phyloP scores from a whole-genome alignment of 2,329 filamentous ascomycete species.

The Fusarium acutatum region DNA sequence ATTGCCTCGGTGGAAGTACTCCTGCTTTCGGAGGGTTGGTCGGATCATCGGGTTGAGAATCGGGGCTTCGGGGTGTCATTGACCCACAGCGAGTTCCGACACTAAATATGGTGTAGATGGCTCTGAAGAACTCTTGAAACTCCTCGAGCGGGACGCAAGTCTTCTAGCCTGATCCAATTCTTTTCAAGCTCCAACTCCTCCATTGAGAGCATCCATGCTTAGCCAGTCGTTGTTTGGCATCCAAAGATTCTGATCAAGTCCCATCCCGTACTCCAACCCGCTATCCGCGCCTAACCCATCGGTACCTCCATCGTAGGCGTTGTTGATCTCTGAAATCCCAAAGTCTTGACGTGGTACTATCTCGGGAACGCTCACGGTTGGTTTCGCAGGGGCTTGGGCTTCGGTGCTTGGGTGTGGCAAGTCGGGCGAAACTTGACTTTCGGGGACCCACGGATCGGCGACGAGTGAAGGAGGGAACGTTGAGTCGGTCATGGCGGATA shows the following conservation, averaged over 20 bases:
- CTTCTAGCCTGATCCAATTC: not conserved
- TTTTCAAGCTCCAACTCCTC: constrained; percentile 42
- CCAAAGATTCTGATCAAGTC: constrained; percentile 51
- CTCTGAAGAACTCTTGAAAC: constrained; percentile 9
- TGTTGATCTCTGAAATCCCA: constrained; percentile 56
- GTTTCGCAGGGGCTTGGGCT: constrained; percentile 19
- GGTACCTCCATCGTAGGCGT: constrained; percentile 59
- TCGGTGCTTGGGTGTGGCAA: constrained; percentile 32
- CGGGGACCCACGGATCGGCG: constrained; percentile 42
- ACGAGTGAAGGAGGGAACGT: constrained; percentile 45
- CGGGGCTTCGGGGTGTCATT: not conserved
- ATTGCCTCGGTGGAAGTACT: not conserved
- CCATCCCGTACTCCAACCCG: constrained; percentile 54
- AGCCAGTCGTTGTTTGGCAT: constrained; percentile 46
- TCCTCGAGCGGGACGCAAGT: not conserved
- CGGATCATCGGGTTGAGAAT: not conserved
- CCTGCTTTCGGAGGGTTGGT: not conserved
- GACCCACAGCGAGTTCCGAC: not conserved
- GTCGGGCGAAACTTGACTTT: constrained; percentile 41
- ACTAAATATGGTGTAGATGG: not conserved
- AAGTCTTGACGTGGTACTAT: constrained; percentile 40
- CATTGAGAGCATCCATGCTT: constrained; percentile 46
- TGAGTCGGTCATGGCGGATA: constrained; percentile 41
- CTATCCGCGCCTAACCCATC: constrained; percentile 57
- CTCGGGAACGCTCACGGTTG: constrained; percentile 28